Percentiles rank a stretch among this genome's conserved stretches.
Evolutionary conservation across 2,329 filamentous ascomycete genomes (phyloP).

Genomic region (Cyclaneusma minus): DNA sequence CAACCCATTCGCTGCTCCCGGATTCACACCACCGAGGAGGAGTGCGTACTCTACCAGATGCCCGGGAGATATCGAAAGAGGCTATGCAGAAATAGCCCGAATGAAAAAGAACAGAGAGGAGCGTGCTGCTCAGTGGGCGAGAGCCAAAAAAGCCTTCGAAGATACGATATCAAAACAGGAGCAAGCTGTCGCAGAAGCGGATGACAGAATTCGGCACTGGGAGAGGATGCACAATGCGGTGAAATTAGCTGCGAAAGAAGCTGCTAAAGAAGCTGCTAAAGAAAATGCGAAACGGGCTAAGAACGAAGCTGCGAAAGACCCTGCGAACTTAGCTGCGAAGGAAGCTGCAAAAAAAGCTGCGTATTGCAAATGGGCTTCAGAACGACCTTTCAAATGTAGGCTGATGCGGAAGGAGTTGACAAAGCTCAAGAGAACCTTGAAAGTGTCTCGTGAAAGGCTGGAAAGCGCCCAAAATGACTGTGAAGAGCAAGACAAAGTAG

Average conservation of each 20-base stretch:
- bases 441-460: no score
- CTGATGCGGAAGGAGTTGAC: no score
- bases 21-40: slow-evolving; percentile 1
- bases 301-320: slow-evolving; percentile 19
- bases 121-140: slow-evolving; percentile 15
- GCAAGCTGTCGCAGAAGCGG: no score
- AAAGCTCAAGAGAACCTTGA: no score
- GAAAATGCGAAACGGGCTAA: slow-evolving; percentile 15
- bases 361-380: slow-evolving; percentile 14
- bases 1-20: slow-evolving; percentile 1
- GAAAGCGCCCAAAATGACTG: no score
- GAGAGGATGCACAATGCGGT: slow-evolving; percentile 14
- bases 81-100: slow-evolving; percentile 14
- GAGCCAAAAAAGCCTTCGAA: slow-evolving; percentile 11
- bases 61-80: no score
- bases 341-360: slow-evolving; percentile 15
- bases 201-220: slow-evolving; percentile 12
- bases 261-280: slow-evolving; percentile 14
- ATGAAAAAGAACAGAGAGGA: slow-evolving; percentile 17
- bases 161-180: slow-evolving; percentile 8
- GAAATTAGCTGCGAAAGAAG: slow-evolving; percentile 14
- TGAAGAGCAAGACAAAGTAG: no score
- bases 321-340: slow-evolving; percentile 12
- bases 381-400: slow-evolving; percentile 20
- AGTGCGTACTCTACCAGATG: slow-evolving; percentile 9